Evolutionary conservation across 192 early-diverging fungal species (phyloP).

Genomic region (Coemansia sp.): DNA sequence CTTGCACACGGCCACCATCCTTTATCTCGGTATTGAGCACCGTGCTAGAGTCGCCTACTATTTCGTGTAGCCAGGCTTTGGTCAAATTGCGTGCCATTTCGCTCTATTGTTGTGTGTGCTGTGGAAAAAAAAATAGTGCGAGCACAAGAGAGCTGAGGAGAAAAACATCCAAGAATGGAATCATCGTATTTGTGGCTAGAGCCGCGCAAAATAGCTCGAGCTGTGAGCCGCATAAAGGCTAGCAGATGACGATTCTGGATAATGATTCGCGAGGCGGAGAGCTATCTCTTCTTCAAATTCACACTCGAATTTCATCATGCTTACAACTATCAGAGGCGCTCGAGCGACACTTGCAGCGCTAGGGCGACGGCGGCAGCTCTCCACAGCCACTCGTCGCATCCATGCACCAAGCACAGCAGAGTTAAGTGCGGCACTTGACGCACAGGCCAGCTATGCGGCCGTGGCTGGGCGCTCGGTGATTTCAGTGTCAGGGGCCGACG

Average conservation of each 20-base stretch:
- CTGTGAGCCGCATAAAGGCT: background rate
- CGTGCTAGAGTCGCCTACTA: background rate
- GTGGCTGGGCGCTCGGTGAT: slow-evolving; percentile 61
- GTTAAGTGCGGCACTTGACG: slow-evolving; percentile 27
- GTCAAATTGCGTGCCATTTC: slow-evolving; percentile 28
- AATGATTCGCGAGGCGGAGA: background rate
- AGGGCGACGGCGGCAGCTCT: background rate
- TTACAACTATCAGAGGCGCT: background rate
- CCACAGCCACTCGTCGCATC: background rate
- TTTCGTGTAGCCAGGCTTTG: slow-evolving; percentile 27
- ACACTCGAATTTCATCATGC: background rate
- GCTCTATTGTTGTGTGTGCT: background rate
- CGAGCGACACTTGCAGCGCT: background rate
- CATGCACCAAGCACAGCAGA: slow-evolving; percentile 16
- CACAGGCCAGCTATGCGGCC: slow-evolving; percentile 48
- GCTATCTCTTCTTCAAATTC: background rate
- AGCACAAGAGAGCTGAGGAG: background rate
- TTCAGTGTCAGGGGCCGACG: slow-evolving; percentile 68
- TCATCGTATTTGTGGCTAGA: too few relatives aligned
- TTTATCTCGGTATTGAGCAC: slow-evolving; percentile 7
- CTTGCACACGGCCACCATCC: slow-evolving; percentile 23
- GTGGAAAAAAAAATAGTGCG: background rate
- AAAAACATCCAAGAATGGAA: background rate
- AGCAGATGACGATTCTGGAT: too few relatives aligned
- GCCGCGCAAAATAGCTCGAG: background rate